Conservation (phyloP, 805 yeast genomes). For the Candida loeiensis region DNA sequence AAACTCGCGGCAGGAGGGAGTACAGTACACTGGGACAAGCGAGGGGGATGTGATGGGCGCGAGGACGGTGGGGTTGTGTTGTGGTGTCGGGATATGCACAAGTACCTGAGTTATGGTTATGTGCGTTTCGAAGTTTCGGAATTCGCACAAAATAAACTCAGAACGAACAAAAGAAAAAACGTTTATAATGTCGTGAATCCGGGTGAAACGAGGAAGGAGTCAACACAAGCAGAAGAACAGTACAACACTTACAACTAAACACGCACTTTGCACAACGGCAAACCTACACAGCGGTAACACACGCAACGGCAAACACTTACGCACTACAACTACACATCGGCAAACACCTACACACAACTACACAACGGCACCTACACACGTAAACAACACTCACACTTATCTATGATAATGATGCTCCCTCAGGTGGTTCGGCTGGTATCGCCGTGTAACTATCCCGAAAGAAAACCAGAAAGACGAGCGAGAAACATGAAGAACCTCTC, state of each 20-base stretch:
- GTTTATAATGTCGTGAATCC: neutral
- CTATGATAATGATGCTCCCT: conserved; percentile 2
- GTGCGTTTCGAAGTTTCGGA: neutral
- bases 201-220: neutral
- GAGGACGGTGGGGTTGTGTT: neutral
- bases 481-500: conserved; percentile 38
- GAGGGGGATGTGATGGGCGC: neutral
- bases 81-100: neutral
- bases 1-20: neutral
- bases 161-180: neutral
- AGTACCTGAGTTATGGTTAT: neutral
- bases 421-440: neutral
- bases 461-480: neutral
- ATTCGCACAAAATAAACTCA: neutral
- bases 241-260: too few relatives aligned
- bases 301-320: too few relatives aligned
- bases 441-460: neutral
- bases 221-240: neutral
- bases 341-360: neutral
- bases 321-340: too few relatives aligned
- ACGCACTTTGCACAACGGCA: too few relatives aligned
- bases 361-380: too few relatives aligned
- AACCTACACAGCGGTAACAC: neutral
- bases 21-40: neutral
- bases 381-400: neutral